Evolutionary conservation across 2,329 filamentous ascomycete genomes (phyloP).

Genomic region (Aspergillus pseudoglaucus): DNA sequence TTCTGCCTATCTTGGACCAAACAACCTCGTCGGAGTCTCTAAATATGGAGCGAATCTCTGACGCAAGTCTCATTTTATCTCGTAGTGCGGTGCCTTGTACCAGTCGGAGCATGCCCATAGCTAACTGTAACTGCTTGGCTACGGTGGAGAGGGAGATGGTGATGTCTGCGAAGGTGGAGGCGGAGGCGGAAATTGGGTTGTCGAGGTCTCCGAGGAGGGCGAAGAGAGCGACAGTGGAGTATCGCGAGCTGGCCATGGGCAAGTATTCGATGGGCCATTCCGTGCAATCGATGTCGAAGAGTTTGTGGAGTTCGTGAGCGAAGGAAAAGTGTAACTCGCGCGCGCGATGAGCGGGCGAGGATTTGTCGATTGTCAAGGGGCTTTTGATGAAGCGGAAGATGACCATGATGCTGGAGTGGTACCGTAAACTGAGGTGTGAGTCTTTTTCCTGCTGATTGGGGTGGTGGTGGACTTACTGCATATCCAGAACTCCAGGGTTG

Average conservation of each 20-base stretch:
- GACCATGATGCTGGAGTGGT: conserved; percentile 19
- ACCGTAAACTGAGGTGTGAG: conserved; percentile 21
- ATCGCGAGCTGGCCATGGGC: conserved; percentile 18
- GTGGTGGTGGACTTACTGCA: conserved; percentile 1
- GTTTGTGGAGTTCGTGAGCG: conserved; percentile 12
- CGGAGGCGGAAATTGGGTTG: conserved; percentile 3
- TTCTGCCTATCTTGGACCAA: conserved; percentile 11
- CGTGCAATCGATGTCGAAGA: conserved; percentile 13
- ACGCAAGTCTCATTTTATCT: conserved; percentile 8
- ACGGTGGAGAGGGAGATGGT: conserved; percentile 9
- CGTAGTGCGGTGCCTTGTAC: conserved; percentile 13
- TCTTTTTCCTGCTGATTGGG: neutral
- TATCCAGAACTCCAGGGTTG: neutral
- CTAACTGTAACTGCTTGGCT: conserved; percentile 12
- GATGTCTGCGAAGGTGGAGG: conserved; percentile 12
- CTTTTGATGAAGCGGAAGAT: conserved; percentile 17
- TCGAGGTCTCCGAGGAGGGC: conserved; percentile 14
- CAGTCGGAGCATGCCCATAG: conserved; percentile 16
- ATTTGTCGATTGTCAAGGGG: conserved; percentile 2
- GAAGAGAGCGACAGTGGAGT: conserved; percentile 17
- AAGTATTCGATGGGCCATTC: conserved; percentile 20
- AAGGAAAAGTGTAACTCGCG: conserved; percentile 1
- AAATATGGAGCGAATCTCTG: conserved; percentile 10
- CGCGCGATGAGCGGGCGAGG: conserved; percentile 8
- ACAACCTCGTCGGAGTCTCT: conserved; percentile 11